Conservation (phyloP, 352 stramenopile genomes). For the Phytophthora hybrid region DNA sequence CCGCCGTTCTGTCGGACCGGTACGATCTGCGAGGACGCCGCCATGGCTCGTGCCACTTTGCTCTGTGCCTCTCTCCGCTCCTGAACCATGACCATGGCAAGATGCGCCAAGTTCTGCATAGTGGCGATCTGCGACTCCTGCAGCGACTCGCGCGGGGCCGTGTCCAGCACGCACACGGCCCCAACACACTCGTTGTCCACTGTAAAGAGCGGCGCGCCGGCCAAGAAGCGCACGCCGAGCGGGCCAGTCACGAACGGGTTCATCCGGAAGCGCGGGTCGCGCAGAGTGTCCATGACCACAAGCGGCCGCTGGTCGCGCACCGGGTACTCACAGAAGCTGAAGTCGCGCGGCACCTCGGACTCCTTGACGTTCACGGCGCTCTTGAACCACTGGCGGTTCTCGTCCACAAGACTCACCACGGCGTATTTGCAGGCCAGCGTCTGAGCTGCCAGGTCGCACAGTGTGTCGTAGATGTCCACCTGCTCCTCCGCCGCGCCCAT, state of each 20-base stretch:
- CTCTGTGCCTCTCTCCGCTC: constrained; percentile 77
- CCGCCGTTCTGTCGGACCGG: constrained; percentile 31
- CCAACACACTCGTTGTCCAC: constrained; percentile 82
- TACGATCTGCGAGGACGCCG: constrained; percentile 60
- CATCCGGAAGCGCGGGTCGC: constrained; percentile 88
- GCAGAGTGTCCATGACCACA: constrained; percentile 89
- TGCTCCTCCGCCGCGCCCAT: constrained; percentile 42
- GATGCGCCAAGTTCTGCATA: constrained; percentile 86
- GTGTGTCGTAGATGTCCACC: constrained; percentile 88
- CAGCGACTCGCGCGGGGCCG: constrained; percentile 65
- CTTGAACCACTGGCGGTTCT: constrained; percentile 97
- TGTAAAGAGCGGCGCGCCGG: constrained; percentile 92
- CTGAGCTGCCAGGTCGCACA: constrained; percentile 82
- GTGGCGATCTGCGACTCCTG: constrained; percentile 82
- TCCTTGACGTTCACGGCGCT: constrained; percentile 83
- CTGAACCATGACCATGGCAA: constrained; percentile 90
- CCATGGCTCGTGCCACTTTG: constrained; percentile 54
- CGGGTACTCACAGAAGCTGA: constrained; percentile 87
- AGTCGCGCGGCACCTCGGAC: constrained; percentile 82
- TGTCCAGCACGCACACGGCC: constrained; percentile 83
- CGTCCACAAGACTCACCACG: constrained; percentile 91
- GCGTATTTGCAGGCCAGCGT: constrained; percentile 82
- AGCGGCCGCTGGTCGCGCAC: constrained; percentile 78
- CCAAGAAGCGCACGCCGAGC: constrained; percentile 94
- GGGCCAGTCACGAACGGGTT: constrained; percentile 93